A percentile compares a stretch with the other conserved stretches of the same genome.
phyloP scores from a whole-genome alignment of 2,329 filamentous ascomycete genomes.

The Penicillium sclerotiorum region DNA sequence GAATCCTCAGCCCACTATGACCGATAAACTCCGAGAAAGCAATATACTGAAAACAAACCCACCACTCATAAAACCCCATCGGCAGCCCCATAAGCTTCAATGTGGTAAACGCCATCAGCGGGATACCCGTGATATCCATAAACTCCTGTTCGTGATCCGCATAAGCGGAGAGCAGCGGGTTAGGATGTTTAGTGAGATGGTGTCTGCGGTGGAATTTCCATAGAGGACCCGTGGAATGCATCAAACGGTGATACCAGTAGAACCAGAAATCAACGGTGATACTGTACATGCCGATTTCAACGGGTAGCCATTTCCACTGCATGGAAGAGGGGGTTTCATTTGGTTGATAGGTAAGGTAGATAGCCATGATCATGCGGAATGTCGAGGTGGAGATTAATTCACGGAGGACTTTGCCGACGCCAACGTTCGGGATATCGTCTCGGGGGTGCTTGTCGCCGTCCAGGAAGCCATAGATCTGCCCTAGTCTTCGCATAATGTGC shows the following conservation, averaged over 20 bases:
- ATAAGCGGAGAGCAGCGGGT: slow-evolving; percentile 46
- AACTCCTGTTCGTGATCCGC: slow-evolving; percentile 49
- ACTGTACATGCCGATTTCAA: slow-evolving; percentile 35
- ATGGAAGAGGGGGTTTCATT: slow-evolving; percentile 20
- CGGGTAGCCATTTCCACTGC: slow-evolving; percentile 37
- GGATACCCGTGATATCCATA: slow-evolving; percentile 48
- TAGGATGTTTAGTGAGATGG: slow-evolving; percentile 51
- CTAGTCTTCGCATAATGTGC: slow-evolving; percentile 24
- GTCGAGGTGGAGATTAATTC: slow-evolving; percentile 32
- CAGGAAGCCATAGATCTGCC: slow-evolving; percentile 24
- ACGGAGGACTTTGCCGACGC: slow-evolving; percentile 36
- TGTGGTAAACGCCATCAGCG: slow-evolving; percentile 43
- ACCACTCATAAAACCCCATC: slow-evolving; percentile 53
- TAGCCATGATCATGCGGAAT: slow-evolving; percentile 36
- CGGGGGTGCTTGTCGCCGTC: slow-evolving; percentile 28
- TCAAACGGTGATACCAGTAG: slow-evolving; percentile 35
- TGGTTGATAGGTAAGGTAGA: slow-evolving; percentile 33
- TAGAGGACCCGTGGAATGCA: slow-evolving; percentile 45
- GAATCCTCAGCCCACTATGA: slow-evolving; percentile 33
- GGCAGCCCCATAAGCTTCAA: slow-evolving; percentile 43
- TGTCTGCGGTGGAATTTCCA: slow-evolving; percentile 52
- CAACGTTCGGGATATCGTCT: slow-evolving; percentile 47
- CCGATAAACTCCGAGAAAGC: slow-evolving; percentile 37
- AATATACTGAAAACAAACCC: slow-evolving; percentile 50
- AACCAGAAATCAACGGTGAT: slow-evolving; percentile 30